A percentile compares a stretch with the other conserved stretches of the same genome.
These are phyloP conservation scores for Pyrenochaeta sp. DNA, from an alignment of 2,329 filamentous ascomycete species.

Conservation along the genomic window DNA sequence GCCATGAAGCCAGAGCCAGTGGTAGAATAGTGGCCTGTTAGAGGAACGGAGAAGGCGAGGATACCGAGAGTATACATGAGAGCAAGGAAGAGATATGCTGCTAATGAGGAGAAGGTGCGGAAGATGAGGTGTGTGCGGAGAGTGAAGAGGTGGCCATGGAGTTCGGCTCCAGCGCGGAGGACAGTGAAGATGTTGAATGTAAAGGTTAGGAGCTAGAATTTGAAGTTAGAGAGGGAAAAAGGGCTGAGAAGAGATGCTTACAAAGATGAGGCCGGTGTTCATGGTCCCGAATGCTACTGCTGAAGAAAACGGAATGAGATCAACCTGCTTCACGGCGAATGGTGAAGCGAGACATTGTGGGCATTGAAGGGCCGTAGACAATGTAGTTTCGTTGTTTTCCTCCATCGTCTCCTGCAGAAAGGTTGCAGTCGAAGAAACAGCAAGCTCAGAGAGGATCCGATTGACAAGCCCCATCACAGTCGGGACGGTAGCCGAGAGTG, in stretches of 20 bases:
- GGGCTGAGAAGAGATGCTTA: not conserved
- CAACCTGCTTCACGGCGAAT: not conserved
- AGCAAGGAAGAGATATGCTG: constrained; percentile 11
- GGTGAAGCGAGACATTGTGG: constrained; percentile 6
- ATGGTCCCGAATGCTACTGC: not conserved
- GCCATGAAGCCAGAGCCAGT: constrained; percentile 8
- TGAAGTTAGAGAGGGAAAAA: not conserved
- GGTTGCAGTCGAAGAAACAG: not conserved
- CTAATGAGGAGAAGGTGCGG: constrained; percentile 6
- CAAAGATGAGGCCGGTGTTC: constrained; percentile 10
- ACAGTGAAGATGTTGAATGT: constrained; percentile 8
- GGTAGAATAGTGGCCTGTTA: constrained; percentile 8
- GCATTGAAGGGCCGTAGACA: not conserved
- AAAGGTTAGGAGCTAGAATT: constrained; percentile 8
- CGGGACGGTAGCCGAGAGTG: constrained; percentile 5
- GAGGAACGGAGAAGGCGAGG: constrained; percentile 10
- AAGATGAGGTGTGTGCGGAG: constrained; percentile 6
- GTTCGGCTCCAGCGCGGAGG: not conserved
- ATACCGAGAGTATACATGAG: constrained; percentile 14
- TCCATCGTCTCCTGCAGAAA: not conserved
- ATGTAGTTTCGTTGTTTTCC: not conserved
- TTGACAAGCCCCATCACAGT: constrained; percentile 3
- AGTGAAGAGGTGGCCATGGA: constrained; percentile 9
- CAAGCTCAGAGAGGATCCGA: not conserved
- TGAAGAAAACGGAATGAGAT: constrained; percentile 8